Conservation (phyloP, 179 eudicot genomes). For the Pouteria campechiana region DNA sequence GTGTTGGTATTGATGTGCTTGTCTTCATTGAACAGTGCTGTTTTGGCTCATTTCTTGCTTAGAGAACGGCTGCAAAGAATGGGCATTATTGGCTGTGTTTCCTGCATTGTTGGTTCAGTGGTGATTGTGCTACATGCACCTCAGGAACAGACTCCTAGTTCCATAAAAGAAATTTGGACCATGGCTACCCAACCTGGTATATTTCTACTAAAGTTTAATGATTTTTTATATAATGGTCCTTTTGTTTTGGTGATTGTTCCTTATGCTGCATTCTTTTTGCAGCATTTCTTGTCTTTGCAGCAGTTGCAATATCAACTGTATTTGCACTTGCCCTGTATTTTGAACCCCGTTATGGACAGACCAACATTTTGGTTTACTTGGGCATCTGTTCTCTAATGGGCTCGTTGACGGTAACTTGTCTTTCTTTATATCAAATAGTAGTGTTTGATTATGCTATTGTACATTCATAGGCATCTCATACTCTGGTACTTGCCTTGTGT, state of each 20-base stretch:
- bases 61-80: slow-evolving; percentile 48
- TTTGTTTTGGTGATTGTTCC: slow-evolving; percentile 7
- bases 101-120: slow-evolving; percentile 76
- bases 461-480: not conserved
- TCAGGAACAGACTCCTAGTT: slow-evolving; percentile 50
- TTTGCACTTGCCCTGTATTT: slow-evolving; percentile 50
- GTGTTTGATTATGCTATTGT: not conserved
- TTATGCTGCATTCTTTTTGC: slow-evolving; percentile 19
- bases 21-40: slow-evolving; percentile 48
- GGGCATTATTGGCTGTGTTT: slow-evolving; percentile 71
- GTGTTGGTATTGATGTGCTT: slow-evolving; percentile 9
- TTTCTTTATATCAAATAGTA: not conserved
- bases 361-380: slow-evolving; percentile 69
- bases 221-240: not conserved
- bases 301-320: slow-evolving; percentile 51
- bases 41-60: slow-evolving; percentile 76
- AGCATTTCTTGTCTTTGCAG: slow-evolving; percentile 72
- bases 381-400: slow-evolving; percentile 93
- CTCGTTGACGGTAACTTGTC: slow-evolving; percentile 49
- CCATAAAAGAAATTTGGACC: slow-evolving; percentile 69
- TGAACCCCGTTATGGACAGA: slow-evolving; percentile 79
- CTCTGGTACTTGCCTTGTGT: slow-evolving; percentile 1
- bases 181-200: slow-evolving; percentile 82
- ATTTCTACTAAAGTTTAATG: not conserved
- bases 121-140: slow-evolving; percentile 91